Evolutionary conservation across 768 basidiomycete genomes (phyloP).

Genomic region (Rhodosporidiobolus odoratus): DNA sequence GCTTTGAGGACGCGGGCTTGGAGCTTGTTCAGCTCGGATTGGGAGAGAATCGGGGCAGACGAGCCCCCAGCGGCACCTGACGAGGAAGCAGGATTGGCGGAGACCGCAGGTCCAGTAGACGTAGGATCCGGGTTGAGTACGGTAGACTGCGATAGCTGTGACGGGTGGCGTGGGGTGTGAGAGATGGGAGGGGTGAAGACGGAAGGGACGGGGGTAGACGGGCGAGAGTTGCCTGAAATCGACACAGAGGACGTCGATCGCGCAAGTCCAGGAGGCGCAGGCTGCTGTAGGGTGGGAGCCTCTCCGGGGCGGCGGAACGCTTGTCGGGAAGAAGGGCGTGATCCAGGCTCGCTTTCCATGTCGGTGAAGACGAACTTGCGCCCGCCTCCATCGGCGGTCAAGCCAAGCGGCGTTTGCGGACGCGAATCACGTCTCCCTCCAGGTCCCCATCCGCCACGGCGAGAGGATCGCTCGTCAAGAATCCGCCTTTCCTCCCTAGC

Average conservation of each 20-base stretch:
- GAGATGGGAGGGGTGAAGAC: slow-evolving; percentile 69
- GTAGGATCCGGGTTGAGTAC: slow-evolving; percentile 38
- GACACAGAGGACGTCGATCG: slow-evolving; percentile 25
- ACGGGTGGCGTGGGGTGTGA: slow-evolving; percentile 20
- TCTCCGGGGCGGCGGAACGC: slow-evolving; percentile 81
- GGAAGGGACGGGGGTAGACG: slow-evolving; percentile 74
- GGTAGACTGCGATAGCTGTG: slow-evolving; percentile 28
- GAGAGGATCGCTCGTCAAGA: slow-evolving; percentile 83
- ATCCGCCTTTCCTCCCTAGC: slow-evolving; percentile 78
- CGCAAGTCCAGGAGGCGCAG: slow-evolving; percentile 10
- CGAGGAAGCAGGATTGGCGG: slow-evolving; percentile 56
- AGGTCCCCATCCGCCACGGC: slow-evolving; percentile 50
- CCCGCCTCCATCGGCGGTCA: slow-evolving; percentile 14
- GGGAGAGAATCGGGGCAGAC: slow-evolving; percentile 46
- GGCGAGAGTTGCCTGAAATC: slow-evolving; percentile 26
- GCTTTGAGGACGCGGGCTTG: slow-evolving; percentile 91
- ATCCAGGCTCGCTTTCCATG: slow-evolving; percentile 51
- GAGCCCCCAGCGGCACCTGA: not conserved
- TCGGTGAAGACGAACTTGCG: slow-evolving; percentile 48
- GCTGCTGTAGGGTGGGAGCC: slow-evolving; percentile 31
- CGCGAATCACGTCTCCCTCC: slow-evolving; percentile 43
- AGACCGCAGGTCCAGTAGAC: slow-evolving; percentile 48
- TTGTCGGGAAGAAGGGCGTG: slow-evolving; percentile 55
- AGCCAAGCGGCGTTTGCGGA: not conserved
- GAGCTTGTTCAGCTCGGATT: slow-evolving; percentile 70